phyloP scores from a whole-genome alignment of 148 eudicot genomes.

The Gaultheria prostrata region DNA sequence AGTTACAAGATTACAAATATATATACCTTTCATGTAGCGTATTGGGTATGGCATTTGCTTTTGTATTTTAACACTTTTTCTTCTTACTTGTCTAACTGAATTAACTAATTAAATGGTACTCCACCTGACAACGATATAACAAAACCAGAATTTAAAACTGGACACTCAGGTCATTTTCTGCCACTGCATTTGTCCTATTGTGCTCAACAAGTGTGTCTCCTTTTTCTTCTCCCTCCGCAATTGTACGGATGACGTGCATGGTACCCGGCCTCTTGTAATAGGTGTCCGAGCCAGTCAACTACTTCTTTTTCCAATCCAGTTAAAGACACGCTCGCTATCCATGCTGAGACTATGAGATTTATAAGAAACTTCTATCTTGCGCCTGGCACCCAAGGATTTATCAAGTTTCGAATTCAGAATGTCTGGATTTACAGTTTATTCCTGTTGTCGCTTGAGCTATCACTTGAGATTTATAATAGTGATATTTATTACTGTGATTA shows the following conservation, averaged over 20 bases:
- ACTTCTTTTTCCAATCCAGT: too few species aligned
- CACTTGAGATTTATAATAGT: too few species aligned
- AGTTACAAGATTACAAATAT: neutral
- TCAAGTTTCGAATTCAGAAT: too few species aligned
- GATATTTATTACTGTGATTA: too few species aligned
- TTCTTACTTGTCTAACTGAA: conserved; percentile 11
- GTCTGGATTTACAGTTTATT: too few species aligned
- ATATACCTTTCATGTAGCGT: neutral
- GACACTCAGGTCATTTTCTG: neutral
- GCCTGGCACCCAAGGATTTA: too few species aligned
- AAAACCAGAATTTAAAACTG: neutral
- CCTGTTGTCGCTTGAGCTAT: too few species aligned
- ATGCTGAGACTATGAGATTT: too few species aligned
- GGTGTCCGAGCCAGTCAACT: too few species aligned
- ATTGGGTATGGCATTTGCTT: neutral
- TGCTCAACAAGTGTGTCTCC: neutral
- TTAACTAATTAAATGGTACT: conserved; percentile 3
- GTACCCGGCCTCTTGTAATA: neutral
- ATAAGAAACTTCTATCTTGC: too few species aligned
- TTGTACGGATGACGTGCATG: neutral
- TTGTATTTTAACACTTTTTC: neutral
- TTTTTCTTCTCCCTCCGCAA: neutral
- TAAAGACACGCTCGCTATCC: too few species aligned
- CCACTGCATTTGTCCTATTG: neutral
- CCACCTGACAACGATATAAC: conserved; percentile 1